These are phyloP conservation scores for Tausonia pullulans DNA, from an alignment of 1,284 basidiomycete species.

Conservation along the genomic window DNA sequence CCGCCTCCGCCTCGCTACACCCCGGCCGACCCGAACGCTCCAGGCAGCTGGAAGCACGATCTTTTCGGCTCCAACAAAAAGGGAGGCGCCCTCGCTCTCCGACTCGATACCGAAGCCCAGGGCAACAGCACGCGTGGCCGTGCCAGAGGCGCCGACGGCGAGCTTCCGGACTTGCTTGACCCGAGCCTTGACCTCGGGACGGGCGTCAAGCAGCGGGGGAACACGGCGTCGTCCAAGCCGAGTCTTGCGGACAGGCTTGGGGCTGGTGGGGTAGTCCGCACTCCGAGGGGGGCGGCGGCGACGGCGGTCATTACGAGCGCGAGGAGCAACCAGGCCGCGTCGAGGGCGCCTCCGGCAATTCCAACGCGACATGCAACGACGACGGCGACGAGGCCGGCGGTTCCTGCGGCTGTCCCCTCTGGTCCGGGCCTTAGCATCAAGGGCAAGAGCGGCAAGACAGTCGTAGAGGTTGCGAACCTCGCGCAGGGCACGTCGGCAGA, in stretches of 20 bases:
- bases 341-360: too few species aligned
- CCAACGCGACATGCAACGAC: slow-evolving; percentile 1
- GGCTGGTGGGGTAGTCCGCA: too few species aligned
- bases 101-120: not conserved
- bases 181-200: not conserved
- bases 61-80: slow-evolving; percentile 6
- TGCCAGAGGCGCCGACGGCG: too few species aligned
- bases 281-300: too few species aligned
- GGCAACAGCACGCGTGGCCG: not conserved
- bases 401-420: not conserved
- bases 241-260: too few species aligned
- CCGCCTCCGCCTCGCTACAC: not conserved
- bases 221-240: not conserved
- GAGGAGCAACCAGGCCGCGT: not conserved
- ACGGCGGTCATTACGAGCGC: not conserved
- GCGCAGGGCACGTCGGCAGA: slow-evolving; percentile 12
- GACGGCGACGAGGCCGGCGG: not conserved
- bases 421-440: slow-evolving; percentile 1
- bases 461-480: slow-evolving; percentile 12
- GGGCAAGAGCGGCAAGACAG: slow-evolving; percentile 7
- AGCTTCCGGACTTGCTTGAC: not conserved
- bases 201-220: not conserved
- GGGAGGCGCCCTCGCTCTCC: slow-evolving; percentile 12
- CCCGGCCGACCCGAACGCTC: not conserved
- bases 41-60: slow-evolving; percentile 6